These are phyloP conservation scores for Moniliella sp. DNA, from an alignment of 1,284 basidiomycete species.

Conservation along the genomic window DNA sequence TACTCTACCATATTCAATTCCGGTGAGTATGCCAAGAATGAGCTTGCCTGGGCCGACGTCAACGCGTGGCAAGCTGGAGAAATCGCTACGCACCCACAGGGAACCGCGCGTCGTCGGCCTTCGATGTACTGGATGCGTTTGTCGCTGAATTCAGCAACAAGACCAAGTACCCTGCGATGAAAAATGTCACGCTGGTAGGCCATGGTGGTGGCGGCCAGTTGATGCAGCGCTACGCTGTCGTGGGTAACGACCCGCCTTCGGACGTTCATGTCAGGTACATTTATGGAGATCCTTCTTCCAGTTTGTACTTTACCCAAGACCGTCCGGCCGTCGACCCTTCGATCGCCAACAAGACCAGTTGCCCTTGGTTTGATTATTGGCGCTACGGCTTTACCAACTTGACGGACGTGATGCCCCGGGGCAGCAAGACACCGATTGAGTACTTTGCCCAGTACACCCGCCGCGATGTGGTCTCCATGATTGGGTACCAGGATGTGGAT, in stretches of 20 bases:
- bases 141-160: slow-evolving; percentile 10
- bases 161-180: slow-evolving; percentile 11
- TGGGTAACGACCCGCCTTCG: slow-evolving; percentile 12
- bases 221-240: slow-evolving; percentile 21
- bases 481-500: slow-evolving; percentile 17
- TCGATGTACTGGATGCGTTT: slow-evolving; percentile 24
- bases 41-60: slow-evolving; percentile 22
- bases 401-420: slow-evolving; percentile 11
- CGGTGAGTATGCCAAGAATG: slow-evolving; percentile 15
- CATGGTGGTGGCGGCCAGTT: slow-evolving; percentile 32
- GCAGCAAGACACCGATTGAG: slow-evolving; percentile 8
- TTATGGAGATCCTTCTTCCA: slow-evolving; percentile 20
- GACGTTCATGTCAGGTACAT: slow-evolving; percentile 16
- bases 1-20: slow-evolving; percentile 14
- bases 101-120: slow-evolving; percentile 9
- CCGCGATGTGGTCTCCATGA: slow-evolving; percentile 24
- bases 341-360: slow-evolving; percentile 10
- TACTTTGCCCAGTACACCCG: slow-evolving; percentile 19
- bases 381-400: slow-evolving; percentile 26
- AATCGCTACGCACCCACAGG: slow-evolving; percentile 13
- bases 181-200: slow-evolving; percentile 22
- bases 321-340: slow-evolving; percentile 12
- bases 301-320: slow-evolving; percentile 21
- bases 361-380: slow-evolving; percentile 24
- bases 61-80: slow-evolving; percentile 29